A percentile compares a stretch with the other conserved stretches of the same genome.
Conservation (phyloP, 2,329 filamentous ascomycete genomes). For the Simplicillium aogashimaense region DNA sequence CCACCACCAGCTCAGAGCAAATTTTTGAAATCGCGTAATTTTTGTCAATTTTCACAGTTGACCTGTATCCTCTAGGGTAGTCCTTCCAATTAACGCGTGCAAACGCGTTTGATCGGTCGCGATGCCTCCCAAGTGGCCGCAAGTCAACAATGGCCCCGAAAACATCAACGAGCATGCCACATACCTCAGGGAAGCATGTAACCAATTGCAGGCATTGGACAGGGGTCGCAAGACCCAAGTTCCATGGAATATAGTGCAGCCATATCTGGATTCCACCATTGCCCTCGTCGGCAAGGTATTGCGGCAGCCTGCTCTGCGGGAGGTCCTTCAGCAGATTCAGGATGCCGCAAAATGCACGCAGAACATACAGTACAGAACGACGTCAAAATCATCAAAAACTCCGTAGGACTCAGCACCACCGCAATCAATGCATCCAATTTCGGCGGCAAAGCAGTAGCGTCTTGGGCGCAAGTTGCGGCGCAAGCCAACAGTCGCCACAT, state of each 20-base stretch:
- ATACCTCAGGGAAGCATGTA: slow-evolving; percentile 11
- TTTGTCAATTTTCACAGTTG: neutral
- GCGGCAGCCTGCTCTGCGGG: slow-evolving; percentile 9
- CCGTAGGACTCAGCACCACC: slow-evolving; percentile 10
- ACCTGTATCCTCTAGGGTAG: neutral
- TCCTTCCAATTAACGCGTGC: neutral
- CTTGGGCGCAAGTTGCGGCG: slow-evolving; percentile 11
- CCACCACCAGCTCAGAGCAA: slow-evolving; percentile 3
- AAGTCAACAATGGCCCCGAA: slow-evolving; percentile 5
- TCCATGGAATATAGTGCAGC: slow-evolving; percentile 10
- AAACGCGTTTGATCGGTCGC: neutral
- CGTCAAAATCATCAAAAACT: slow-evolving; percentile 8
- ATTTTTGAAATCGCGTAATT: slow-evolving; percentile 4
- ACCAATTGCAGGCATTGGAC: slow-evolving; percentile 10
- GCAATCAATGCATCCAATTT: slow-evolving; percentile 9
- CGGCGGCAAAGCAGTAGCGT: slow-evolving; percentile 6
- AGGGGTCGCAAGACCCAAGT: slow-evolving; percentile 9
- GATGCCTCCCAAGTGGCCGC: slow-evolving; percentile 1
- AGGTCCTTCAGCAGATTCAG: slow-evolving; percentile 12
- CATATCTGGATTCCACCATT: slow-evolving; percentile 10
- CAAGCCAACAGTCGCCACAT: slow-evolving; percentile 3
- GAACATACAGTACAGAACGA: slow-evolving; percentile 11
- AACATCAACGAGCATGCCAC: slow-evolving; percentile 11
- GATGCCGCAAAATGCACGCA: slow-evolving; percentile 11
- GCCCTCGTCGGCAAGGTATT: slow-evolving; percentile 8